Conservation (phyloP, 2,329 filamentous ascomycete genomes). For the Colletotrichum destructivum region DNA sequence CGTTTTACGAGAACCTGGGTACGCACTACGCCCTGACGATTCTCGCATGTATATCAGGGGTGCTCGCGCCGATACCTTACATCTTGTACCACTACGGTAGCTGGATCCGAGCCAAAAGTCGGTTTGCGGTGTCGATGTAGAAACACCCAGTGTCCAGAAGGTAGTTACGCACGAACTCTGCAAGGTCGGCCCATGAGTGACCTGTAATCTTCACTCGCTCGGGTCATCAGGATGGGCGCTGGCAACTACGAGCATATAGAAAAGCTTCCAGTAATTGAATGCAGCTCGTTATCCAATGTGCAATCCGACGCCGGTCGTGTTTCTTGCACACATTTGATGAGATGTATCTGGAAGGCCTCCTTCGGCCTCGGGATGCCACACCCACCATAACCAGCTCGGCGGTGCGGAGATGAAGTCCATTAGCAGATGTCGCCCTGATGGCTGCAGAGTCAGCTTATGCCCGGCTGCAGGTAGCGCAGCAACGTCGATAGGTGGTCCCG, state of each 20-base stretch:
- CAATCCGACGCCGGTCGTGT: no score
- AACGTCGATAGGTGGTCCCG: not conserved
- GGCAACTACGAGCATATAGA: no score
- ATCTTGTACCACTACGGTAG: conserved; percentile 47
- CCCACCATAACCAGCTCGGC: no score
- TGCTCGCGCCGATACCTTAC: conserved; percentile 51
- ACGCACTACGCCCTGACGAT: conserved; percentile 53
- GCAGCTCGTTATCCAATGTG: no score
- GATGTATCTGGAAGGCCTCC: not conserved
- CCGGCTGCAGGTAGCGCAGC: not conserved
- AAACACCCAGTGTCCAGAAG: not conserved
- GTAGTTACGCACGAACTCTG: no score
- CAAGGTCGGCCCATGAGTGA: no score
- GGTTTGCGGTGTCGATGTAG: conserved; percentile 24
- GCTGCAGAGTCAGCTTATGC: conserved; percentile 2
- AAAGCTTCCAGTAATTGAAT: no score
- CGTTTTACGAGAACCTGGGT: conserved; percentile 53
- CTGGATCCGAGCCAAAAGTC: conserved; percentile 30
- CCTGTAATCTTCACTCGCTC: no score
- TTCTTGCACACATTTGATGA: not conserved
- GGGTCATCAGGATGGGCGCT: no score
- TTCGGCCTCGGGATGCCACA: not conserved
- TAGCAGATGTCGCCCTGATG: no score
- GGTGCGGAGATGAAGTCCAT: no score
- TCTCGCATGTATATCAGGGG: conserved; percentile 48